Percentiles rank a stretch among this genome's conserved stretches.
Evolutionary conservation across 2,329 filamentous ascomycete genomes (phyloP).

Genomic region (Coccinonectria pachysandricola): DNA sequence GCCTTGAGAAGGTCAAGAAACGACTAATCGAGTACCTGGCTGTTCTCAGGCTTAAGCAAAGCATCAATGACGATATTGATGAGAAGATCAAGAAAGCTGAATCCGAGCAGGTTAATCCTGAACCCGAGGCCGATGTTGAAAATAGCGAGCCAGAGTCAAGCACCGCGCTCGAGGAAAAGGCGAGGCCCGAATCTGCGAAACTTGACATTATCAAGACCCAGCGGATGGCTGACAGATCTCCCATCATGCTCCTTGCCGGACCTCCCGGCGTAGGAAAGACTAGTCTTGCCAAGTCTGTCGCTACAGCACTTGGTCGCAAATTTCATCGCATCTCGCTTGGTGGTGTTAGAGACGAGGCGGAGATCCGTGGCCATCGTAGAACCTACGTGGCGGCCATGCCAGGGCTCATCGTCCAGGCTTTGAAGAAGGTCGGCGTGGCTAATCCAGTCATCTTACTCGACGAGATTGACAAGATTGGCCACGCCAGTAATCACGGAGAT

Average conservation of each 20-base stretch:
- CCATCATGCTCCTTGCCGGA: constrained; percentile 85
- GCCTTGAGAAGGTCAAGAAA: constrained; percentile 95
- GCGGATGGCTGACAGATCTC: constrained; percentile 87
- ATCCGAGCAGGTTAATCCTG: constrained; percentile 39
- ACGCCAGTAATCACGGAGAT: constrained; percentile 86
- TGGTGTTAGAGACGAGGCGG: constrained; percentile 90
- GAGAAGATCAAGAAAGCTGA: constrained; percentile 62
- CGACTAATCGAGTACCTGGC: constrained; percentile 88
- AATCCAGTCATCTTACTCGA: constrained; percentile 95
- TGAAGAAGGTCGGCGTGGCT: constrained; percentile 90
- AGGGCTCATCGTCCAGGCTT: constrained; percentile 80
- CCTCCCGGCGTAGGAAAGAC: constrained; percentile 96
- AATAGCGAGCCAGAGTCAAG: constrained; percentile 9
- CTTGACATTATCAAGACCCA: constrained; percentile 69
- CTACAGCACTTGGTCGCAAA: constrained; percentile 82
- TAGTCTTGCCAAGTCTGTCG: constrained; percentile 85
- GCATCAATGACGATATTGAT: constrained; percentile 74
- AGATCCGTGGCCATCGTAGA: constrained; percentile 87
- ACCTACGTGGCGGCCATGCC: constrained; percentile 99
- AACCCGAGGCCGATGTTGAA: constrained; percentile 12
- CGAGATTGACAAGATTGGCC: constrained; percentile 95
- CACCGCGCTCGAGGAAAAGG: constrained; percentile 16
- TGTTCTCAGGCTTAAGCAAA: constrained; percentile 90
- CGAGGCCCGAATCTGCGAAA: constrained; percentile 42
- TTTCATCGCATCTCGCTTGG: constrained; percentile 96